Evolutionary conservation across 805 yeast genomes (phyloP).

Genomic region (Saturnispora diversa): DNA sequence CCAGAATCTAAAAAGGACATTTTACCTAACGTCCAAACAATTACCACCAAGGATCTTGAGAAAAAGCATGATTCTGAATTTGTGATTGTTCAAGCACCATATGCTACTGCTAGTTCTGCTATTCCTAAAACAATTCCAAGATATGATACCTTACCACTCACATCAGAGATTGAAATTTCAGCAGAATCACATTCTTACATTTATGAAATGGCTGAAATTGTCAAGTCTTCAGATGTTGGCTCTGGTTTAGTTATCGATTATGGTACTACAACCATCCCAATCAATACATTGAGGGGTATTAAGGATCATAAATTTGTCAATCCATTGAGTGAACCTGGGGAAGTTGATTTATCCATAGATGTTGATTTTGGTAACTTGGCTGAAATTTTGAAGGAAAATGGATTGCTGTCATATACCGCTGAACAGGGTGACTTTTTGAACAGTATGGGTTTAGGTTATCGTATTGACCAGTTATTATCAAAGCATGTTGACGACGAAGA

Average conservation of each 20-base stretch:
- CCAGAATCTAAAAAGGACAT: constrained; percentile 12
- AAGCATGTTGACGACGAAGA: constrained; percentile 35
- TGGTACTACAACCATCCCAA: constrained; percentile 60
- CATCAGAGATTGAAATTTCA: constrained; percentile 61
- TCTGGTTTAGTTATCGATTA: constrained; percentile 72
- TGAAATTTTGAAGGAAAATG: constrained; percentile 26
- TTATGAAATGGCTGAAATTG: constrained; percentile 39
- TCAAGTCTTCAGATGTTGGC: constrained; percentile 37
- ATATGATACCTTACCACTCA: constrained; percentile 44
- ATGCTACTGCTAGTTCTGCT: constrained; percentile 54
- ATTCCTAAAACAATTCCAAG: constrained; percentile 46
- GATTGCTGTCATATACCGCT: constrained; percentile 21
- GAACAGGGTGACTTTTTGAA: constrained; percentile 79
- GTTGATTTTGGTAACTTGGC: constrained; percentile 67
- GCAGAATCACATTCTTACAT: constrained; percentile 62
- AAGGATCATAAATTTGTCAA: constrained; percentile 62
- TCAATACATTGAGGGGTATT: constrained; percentile 68
- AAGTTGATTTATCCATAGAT: constrained; percentile 74
- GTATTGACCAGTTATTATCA: constrained; percentile 48
- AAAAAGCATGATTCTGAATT: constrained; percentile 31
- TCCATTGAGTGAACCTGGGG: constrained; percentile 70
- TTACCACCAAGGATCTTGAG: constrained; percentile 10
- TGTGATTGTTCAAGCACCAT: constrained; percentile 48
- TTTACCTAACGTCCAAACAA: constrained; percentile 19
- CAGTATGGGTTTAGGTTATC: constrained; percentile 62